These are phyloP conservation scores for Thalassiosira livingstoniorum DNA, from an alignment of 352 stramenopile genomes.

Conservation along the genomic window DNA sequence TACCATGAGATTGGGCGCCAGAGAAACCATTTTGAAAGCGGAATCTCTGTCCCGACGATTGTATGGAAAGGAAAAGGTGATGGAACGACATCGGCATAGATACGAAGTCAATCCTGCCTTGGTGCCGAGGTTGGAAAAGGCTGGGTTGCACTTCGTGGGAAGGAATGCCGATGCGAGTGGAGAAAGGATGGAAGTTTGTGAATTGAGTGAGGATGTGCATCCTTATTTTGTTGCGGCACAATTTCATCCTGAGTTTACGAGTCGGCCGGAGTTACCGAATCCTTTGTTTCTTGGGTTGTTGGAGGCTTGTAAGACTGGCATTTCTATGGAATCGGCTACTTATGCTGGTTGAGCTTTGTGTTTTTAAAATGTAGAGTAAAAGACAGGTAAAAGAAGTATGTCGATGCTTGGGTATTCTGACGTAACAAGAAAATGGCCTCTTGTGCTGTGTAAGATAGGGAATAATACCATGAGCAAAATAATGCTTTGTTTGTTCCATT, in stretches of 20 bases:
- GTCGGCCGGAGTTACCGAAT: constrained; percentile 92
- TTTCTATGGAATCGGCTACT: too few species aligned
- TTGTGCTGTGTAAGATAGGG: too few species aligned
- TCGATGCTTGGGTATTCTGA: too few species aligned
- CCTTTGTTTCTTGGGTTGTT: constrained; percentile 96
- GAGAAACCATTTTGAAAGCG: constrained; percentile 66
- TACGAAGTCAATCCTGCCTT: constrained; percentile 97
- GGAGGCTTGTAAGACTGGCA: constrained; percentile 81
- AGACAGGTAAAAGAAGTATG: too few species aligned
- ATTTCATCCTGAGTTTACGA: constrained; percentile 99
- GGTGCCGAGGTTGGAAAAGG: constrained; percentile 89
- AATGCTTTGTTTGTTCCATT: too few species aligned
- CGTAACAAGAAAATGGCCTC: too few species aligned
- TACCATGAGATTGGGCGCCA: constrained; percentile 56
- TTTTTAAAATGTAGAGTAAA: too few species aligned
- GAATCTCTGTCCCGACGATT: constrained; percentile 87
- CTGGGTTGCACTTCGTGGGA: constrained; percentile 94
- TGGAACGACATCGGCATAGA: constrained; percentile 95
- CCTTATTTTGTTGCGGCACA: constrained; percentile 97
- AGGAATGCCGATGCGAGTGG: constrained; percentile 90
- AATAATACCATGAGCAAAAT: too few species aligned
- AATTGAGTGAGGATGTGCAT: constrained; percentile 91
- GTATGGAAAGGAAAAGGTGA: constrained; percentile 90
- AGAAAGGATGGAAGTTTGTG: constrained; percentile 96
- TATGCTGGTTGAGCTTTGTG: too few species aligned